Evolutionary conservation across 148 eudicot genomes (phyloP).

Genomic region (Salicornia ramosissima): DNA sequence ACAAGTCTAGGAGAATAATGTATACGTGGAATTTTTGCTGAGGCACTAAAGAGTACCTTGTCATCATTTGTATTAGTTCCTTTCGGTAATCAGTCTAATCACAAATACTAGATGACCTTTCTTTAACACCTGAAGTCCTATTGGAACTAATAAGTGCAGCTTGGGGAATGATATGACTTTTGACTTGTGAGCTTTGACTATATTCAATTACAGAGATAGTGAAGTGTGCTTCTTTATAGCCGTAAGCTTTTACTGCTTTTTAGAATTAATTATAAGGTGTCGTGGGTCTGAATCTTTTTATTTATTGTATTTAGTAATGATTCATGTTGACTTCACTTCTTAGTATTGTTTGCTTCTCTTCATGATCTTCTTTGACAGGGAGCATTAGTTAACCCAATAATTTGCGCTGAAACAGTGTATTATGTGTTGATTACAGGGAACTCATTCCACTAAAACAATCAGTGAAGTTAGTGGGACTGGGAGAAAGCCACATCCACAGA

Average conservation of each 20-base stretch:
- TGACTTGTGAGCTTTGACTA: no score
- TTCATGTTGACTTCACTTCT: neutral
- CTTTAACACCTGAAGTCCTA: neutral
- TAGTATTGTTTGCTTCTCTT: neutral
- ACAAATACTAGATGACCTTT: neutral
- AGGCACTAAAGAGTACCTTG: neutral
- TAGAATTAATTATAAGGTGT: neutral
- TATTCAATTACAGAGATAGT: no score
- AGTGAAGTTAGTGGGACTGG: constrained; percentile 99
- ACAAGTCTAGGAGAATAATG: neutral
- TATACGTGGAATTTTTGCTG: neutral
- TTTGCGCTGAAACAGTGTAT: constrained; percentile 6
- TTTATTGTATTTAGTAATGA: neutral
- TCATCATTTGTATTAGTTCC: no score
- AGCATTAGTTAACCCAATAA: neutral
- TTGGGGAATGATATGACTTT: no score
- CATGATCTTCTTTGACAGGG: constrained; percentile 2
- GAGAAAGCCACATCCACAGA: constrained; percentile 78
- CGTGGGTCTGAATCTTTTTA: neutral
- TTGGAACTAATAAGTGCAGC: no score
- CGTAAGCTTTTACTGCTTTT: neutral
- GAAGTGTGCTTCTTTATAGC: neutral
- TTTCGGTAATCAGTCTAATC: no score
- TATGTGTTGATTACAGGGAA: constrained; percentile 50
- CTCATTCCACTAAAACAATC: constrained; percentile 93